Evolutionary conservation across 208 protist genomes (phyloP), one percentile per base, ranked within the genome.

Genomic region (Crithidia sp.): DNA sequence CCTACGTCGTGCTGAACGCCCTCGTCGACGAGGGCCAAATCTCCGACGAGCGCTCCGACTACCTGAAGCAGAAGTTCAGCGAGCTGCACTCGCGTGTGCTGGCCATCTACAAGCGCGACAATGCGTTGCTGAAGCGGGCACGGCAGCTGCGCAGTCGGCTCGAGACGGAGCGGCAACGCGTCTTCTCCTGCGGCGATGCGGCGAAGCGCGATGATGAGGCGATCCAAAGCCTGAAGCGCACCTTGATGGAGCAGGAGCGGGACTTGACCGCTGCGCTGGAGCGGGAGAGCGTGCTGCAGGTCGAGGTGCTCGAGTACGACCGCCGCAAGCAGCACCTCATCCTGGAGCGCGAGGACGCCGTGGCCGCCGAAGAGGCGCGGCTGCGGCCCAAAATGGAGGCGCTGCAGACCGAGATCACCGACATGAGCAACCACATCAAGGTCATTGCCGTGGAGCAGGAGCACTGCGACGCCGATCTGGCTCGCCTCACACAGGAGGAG

Each of bases 301-400:
- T 98, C 37, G 92, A 98, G 83, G 89, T 86, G n/a, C 70, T 97
- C 4, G 92, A 98, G 82, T 91, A 92, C 73, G 94, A 98, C 58
- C 87, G 94, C 0, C 88, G 87, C 67, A 96, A 96, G 76, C 90
- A 95, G 74, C 91, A 88, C 45, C 72, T 97, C 50, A 76, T 94
- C 19, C 83, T 95, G 7, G 94, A 98, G 74, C 86, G 91, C 12
- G 90, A 98, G 77, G 92, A 96, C 61, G 90, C 90, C 39, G 54
- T 96, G 13, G 94, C 94, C 9, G 91, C 93, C 14, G 94, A 96
- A 76, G 91, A 96, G 79, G 89, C 91, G 52, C 90, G 92, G 14
- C 61, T 98, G 47, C 87, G 85, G 2, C 94, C 94, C 14, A 83
- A 91, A 60, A 92, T 98, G 76, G 89, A 96, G 69, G 65, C 68